Evolutionary conservation across 148 eudicot genomes (phyloP).

Genomic region (Amaranthus hypochondriacus): DNA sequence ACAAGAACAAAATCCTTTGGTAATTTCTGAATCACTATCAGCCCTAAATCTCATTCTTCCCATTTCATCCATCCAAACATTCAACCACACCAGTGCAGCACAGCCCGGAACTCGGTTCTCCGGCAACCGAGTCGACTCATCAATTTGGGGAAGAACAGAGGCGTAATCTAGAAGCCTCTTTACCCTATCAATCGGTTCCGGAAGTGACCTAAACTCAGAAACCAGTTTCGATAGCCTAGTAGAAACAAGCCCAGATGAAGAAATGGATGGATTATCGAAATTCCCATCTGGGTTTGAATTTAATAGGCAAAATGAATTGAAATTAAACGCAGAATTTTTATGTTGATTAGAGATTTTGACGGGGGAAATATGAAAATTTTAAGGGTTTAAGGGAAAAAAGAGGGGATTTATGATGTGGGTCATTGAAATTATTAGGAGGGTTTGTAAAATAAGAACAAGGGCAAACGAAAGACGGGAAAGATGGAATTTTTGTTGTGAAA

Average conservation of each 20-base stretch:
- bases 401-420: conserved; percentile 17
- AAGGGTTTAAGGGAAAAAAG: conserved; percentile 18
- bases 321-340: conserved; percentile 1
- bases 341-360: conserved; percentile 4
- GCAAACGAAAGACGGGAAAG: conserved; percentile 2
- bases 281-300: conserved; percentile 19
- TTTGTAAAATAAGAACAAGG: conserved; percentile 11
- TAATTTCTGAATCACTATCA: conserved; percentile 88
- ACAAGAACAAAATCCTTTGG: conserved; percentile 84
- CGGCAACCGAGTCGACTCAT: conserved; percentile 38
- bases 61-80: conserved; percentile 39
- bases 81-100: conserved; percentile 81
- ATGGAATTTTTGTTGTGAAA: not conserved
- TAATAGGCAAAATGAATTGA: not conserved
- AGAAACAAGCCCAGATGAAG: conserved; percentile 22
- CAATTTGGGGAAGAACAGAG: conserved; percentile 37
- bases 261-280: conserved; percentile 1
- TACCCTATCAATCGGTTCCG: conserved; percentile 69
- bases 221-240: conserved; percentile 37
- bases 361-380: conserved; percentile 4
- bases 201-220: conserved; percentile 54
- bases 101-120: conserved; percentile 71
- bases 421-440: not conserved
- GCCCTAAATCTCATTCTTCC: conserved; percentile 57
- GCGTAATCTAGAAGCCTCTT: conserved; percentile 62